Evolutionary conservation across 2,329 filamentous ascomycete species (phyloP).

Genomic region (Epichloe sibirici): DNA sequence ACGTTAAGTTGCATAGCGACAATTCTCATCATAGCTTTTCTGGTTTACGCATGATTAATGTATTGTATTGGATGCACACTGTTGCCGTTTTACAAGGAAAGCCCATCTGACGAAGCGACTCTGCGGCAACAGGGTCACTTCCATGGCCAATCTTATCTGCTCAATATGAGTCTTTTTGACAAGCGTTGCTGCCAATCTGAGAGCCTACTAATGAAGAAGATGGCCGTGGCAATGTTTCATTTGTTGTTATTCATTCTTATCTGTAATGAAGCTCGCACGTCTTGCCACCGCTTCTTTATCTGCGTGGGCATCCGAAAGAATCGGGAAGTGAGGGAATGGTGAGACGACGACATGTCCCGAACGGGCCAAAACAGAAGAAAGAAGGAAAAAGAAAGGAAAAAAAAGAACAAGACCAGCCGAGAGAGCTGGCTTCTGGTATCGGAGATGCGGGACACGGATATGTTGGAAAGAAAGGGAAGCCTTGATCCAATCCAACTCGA

Average conservation of each 20-base stretch:
- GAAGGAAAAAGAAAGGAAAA: neutral
- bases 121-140: neutral
- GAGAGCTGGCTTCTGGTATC: neutral
- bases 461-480: too few species aligned
- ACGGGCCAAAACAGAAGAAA: neutral
- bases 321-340: neutral
- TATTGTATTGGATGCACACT: neutral
- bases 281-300: neutral
- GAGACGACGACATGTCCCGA: neutral
- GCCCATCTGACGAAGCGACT: neutral
- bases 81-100: neutral
- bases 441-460: too few species aligned
- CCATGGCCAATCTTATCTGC: neutral
- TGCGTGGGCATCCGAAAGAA: neutral
- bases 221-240: constrained; percentile 1
- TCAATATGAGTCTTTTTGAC: neutral
- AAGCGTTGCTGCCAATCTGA: neutral
- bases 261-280: neutral
- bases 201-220: neutral
- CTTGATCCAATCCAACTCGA: too few species aligned
- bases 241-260: constrained; percentile 1
- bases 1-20: constrained; percentile 26
- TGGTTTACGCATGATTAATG: neutral
- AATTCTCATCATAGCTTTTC: constrained; percentile 15
- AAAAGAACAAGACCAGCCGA: neutral